Evolutionary conservation across 208 protist species (phyloP).

Genomic region (Leishmania tarentolae): DNA sequence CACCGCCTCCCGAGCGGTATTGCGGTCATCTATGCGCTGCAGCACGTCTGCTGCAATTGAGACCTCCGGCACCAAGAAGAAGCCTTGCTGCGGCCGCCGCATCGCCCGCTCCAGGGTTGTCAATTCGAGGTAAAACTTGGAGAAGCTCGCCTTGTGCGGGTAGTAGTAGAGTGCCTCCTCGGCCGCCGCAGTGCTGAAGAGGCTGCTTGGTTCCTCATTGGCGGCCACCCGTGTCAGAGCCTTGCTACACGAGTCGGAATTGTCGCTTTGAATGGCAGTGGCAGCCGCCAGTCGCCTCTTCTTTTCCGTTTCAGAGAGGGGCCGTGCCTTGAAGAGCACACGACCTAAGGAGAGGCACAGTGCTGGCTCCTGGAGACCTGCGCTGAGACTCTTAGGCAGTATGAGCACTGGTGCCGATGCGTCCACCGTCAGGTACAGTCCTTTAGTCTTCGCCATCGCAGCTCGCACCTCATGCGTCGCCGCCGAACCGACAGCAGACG

Average conservation of each 20-base stretch:
- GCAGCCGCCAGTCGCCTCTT: slow-evolving; percentile 29
- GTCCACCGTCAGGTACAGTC: slow-evolving; percentile 74
- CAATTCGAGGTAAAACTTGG: slow-evolving; percentile 79
- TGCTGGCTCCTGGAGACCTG: slow-evolving; percentile 45
- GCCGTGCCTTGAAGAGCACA: slow-evolving; percentile 60
- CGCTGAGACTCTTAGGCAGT: slow-evolving; percentile 56
- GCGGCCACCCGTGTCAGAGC: background rate
- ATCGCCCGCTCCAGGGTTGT: slow-evolving; percentile 69
- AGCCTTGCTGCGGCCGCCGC: slow-evolving; percentile 53
- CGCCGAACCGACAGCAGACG: slow-evolving; percentile 53
- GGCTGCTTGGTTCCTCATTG: background rate
- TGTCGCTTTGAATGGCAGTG: slow-evolving; percentile 7
- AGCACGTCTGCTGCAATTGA: slow-evolving; percentile 69
- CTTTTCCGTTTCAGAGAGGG: slow-evolving; percentile 72
- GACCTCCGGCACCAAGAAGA: slow-evolving; percentile 78
- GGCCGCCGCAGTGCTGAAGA: slow-evolving; percentile 12
- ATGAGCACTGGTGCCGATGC: slow-evolving; percentile 74
- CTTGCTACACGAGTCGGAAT: background rate
- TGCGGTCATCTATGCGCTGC: slow-evolving; percentile 68
- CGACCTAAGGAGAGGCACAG: slow-evolving; percentile 76
- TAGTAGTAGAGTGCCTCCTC: slow-evolving; percentile 77
- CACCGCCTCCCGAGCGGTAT: slow-evolving; percentile 48
- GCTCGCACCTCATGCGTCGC: slow-evolving; percentile 65
- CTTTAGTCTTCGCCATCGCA: slow-evolving; percentile 64
- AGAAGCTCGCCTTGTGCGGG: slow-evolving; percentile 65